Base-by-base conservation (phyloP, 1,284 basidiomycete species). In the Schizophyllum commune region DNA sequence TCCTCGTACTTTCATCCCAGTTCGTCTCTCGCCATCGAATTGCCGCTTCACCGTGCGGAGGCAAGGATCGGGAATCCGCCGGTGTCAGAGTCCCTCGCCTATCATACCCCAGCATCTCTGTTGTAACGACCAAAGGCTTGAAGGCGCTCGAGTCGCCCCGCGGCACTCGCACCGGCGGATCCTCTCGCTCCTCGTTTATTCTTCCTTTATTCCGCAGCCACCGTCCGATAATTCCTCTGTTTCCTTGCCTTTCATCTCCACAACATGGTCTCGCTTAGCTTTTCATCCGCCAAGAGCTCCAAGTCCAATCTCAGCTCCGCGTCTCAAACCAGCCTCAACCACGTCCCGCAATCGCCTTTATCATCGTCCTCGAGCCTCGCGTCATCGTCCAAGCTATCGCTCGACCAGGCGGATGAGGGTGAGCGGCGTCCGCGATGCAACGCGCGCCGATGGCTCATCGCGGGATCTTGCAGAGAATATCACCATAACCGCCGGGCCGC, bases 361-460 rank as follows among this genome's bases (percentile, higher is more conserved):
- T 79, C 78, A 53, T 69, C 70, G 63, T 72, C 74, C 53, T 74
- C 75, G 52, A 68, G 66, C 62, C 79, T 79, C 32, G 74, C 78
- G 33, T 83, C 83, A 32, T 82, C 85, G 13, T 84, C 84, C 32
- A 80, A 77, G 63, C 61, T 76, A 32, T 84, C 84, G 21, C 72
- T 84, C 62, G 74, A 77, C 71, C 71, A 71, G 61, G 80, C 76
- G 62, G 86, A 89, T 69, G 82, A 86, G 75, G 87, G 86, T 85
- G 63, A 63, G 75, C 69, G 58, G 39, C 58, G 62, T 65, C 61
- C 63, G 52, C 61, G 52, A 22, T 55, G 56, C 55, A 62, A 59
- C 59, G 59, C 60, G 61, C 66, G 61, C 52, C 60, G 65, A 61
- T 62, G 60, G 65, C 59, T 67, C 60, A 64, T 62, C 64, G 60